Conservation (phyloP, 1,139 yeast genomes). For the Diutina ranongensis region DNA sequence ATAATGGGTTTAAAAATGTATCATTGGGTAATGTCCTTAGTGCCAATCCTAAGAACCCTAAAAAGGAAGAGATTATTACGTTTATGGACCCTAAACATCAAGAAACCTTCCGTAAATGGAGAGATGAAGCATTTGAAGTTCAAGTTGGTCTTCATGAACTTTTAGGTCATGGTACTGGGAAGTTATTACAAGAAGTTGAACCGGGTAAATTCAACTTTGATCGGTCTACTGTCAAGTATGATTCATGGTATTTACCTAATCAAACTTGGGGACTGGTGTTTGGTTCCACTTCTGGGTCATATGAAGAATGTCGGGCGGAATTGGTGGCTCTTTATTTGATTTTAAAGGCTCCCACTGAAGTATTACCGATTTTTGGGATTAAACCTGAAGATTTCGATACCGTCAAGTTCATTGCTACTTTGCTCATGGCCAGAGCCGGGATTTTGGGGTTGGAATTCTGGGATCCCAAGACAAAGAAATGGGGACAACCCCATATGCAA, state of each 20-base stretch:
- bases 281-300: slow-evolving; percentile 73
- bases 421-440: slow-evolving; percentile 85
- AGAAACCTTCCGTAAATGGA: slow-evolving; percentile 53
- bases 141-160: slow-evolving; percentile 90
- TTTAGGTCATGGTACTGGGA: slow-evolving; percentile 89
- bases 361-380: slow-evolving; percentile 66
- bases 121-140: slow-evolving; percentile 79
- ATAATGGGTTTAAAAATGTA: slow-evolving; percentile 79
- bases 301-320: slow-evolving; percentile 90
- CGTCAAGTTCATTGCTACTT: slow-evolving; percentile 53
- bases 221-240: slow-evolving; percentile 44
- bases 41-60: slow-evolving; percentile 52
- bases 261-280: slow-evolving; percentile 87
- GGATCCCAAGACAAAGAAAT: slow-evolving; percentile 69
- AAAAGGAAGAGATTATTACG: slow-evolving; percentile 56
- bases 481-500: slow-evolving; percentile 98
- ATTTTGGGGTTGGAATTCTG: slow-evolving; percentile 70
- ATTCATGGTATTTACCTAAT: slow-evolving; percentile 62
- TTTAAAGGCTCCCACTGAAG: slow-evolving; percentile 44
- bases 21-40: slow-evolving; percentile 76
- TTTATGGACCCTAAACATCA: slow-evolving; percentile 45
- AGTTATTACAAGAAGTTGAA: slow-evolving; percentile 52
- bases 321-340: slow-evolving; percentile 75
- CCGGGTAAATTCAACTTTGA: slow-evolving; percentile 68
- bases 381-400: slow-evolving; percentile 47